Evolutionary conservation across 73 alveolate genomes (phyloP).

Genomic region (Paramecium primaurelia): DNA sequence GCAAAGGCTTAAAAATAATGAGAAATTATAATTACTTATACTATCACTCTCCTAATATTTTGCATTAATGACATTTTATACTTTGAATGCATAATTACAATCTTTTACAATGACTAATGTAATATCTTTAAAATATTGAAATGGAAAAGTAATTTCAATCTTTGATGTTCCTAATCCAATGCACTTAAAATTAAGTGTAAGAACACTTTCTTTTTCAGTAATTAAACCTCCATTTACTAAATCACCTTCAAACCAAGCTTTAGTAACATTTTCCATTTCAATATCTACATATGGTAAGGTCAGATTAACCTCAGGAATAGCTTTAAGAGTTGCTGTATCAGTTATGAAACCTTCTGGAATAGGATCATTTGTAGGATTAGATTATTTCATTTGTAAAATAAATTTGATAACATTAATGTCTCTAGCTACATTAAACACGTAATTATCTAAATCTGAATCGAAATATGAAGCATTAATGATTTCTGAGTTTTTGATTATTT

Average conservation of each 20-base stretch:
- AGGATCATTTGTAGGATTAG: neutral
- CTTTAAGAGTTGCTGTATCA: neutral
- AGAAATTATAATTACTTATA: neutral
- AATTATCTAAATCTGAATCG: slow-evolving; percentile 19
- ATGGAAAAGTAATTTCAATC: slow-evolving; percentile 2
- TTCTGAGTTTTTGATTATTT: neutral
- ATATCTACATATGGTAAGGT: slow-evolving; percentile 10
- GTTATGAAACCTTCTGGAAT: neutral
- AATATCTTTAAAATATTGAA: slow-evolving; percentile 10
- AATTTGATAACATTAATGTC: neutral
- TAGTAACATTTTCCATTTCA: slow-evolving; percentile 12
- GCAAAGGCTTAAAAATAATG: neutral
- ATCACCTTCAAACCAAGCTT: slow-evolving; percentile 35
- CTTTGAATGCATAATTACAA: neutral
- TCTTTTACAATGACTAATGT: neutral
- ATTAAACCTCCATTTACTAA: neutral
- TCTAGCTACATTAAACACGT: slow-evolving; percentile 9
- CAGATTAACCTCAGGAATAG: slow-evolving; percentile 5
- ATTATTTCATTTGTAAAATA: neutral
- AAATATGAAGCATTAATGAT: slow-evolving; percentile 27
- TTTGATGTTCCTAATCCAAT: neutral
- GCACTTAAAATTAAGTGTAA: neutral
- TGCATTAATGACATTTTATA: neutral
- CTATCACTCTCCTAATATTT: slow-evolving; percentile 21
- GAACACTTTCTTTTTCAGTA: neutral